These are phyloP conservation scores for Dothistroma pini DNA, from an alignment of 2,329 filamentous ascomycete species.

Conservation along the genomic window DNA sequence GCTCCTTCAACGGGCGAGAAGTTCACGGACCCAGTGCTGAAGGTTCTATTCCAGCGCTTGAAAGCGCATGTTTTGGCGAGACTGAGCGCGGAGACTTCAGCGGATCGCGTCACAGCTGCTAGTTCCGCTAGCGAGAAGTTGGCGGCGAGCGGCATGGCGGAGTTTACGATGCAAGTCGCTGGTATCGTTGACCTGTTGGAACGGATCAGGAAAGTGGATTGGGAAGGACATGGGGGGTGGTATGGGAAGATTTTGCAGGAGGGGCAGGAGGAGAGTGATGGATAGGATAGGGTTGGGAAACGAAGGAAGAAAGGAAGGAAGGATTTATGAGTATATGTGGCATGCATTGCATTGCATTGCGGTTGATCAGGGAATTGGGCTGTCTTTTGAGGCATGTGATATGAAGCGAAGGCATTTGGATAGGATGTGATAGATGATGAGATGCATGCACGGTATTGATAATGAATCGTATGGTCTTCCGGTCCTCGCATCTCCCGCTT, in stretches of 20 bases:
- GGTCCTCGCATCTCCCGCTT: too few species aligned
- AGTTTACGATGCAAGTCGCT: conserved; percentile 67
- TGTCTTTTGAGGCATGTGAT: too few species aligned
- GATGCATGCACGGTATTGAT: too few species aligned
- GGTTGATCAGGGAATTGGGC: too few species aligned
- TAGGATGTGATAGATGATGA: too few species aligned
- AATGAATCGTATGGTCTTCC: too few species aligned
- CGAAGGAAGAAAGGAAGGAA: too few species aligned
- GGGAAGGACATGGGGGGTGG: conserved; percentile 64
- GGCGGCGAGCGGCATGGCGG: conserved; percentile 64
- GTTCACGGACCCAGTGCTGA: conserved; percentile 60
- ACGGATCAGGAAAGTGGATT: conserved; percentile 63
- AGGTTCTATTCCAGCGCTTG: conserved; percentile 65
- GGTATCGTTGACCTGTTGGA: conserved; percentile 66
- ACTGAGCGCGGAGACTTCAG: conserved; percentile 62
- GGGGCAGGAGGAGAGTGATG: neutral
- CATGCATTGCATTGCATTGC: too few species aligned
- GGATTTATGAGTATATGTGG: too few species aligned
- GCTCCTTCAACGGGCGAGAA: conserved; percentile 10
- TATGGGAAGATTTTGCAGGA: conserved; percentile 64
- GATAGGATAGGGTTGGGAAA: neutral
- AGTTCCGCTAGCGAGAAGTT: conserved; percentile 67
- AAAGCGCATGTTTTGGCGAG: conserved; percentile 63
- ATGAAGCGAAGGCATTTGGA: too few species aligned
- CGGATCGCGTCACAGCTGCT: conserved; percentile 66